These are phyloP conservation scores for Amanita rubescens DNA, from an alignment of 768 basidiomycete species.

Conservation along the genomic window DNA sequence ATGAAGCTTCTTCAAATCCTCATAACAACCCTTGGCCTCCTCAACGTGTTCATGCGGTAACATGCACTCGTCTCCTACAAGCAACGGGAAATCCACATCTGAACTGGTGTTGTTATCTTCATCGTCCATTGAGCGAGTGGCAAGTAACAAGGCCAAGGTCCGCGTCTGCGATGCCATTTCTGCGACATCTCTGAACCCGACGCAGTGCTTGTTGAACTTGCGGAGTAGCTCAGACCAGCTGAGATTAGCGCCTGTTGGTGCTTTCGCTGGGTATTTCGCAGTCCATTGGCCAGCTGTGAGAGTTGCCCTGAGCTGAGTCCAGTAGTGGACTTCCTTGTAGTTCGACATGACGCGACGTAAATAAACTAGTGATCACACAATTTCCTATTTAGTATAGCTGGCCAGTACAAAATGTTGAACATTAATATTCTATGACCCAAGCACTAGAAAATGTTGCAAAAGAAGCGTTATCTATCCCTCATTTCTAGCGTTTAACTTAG, in stretches of 20 bases:
- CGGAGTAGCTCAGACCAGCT: constrained; percentile 76
- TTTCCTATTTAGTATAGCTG: no score
- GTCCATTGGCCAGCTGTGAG: constrained; percentile 75
- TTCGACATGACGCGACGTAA: constrained; percentile 19
- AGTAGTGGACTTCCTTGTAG: constrained; percentile 69
- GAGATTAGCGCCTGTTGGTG: constrained; percentile 42
- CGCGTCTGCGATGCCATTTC: constrained; percentile 66
- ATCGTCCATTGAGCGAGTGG: constrained; percentile 40
- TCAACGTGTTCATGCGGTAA: constrained; percentile 47
- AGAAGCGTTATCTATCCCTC: no score
- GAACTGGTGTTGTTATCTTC: constrained; percentile 35
- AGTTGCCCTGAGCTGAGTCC: constrained; percentile 62
- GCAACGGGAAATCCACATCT: constrained; percentile 26
- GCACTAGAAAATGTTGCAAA: no score
- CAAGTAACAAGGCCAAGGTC: constrained; percentile 49
- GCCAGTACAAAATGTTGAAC: no score
- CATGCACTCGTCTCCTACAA: constrained; percentile 50
- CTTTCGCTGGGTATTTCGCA: constrained; percentile 50
- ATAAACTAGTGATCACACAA: not conserved
- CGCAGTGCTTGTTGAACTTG: constrained; percentile 83
- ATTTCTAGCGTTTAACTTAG: no score
- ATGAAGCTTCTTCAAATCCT: constrained; percentile 42
- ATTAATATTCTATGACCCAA: no score
- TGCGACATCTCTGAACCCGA: constrained; percentile 49
- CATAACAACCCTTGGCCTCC: constrained; percentile 51